phyloP scores from a whole-genome alignment of 2,329 filamentous ascomycete species.

The Arthrinium phaeospermum region DNA sequence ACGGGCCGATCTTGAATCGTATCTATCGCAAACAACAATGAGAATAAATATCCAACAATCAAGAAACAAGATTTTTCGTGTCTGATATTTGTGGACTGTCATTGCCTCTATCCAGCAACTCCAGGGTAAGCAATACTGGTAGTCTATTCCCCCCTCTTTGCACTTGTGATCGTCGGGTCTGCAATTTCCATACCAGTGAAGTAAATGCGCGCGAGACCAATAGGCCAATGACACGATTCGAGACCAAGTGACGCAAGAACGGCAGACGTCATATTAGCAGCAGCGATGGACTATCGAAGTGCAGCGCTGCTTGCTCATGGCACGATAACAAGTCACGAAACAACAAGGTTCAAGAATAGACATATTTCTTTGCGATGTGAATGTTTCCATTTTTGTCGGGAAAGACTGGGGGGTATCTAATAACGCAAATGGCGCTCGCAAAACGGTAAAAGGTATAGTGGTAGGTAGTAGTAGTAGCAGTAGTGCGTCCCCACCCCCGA shows the following conservation, averaged over 20 bases:
- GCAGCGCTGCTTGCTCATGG: too few species aligned
- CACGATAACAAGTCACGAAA: neutral
- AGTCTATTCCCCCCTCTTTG: too few species aligned
- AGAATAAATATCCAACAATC: neutral
- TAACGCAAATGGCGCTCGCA: slow-evolving; percentile 21
- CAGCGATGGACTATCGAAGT: too few species aligned
- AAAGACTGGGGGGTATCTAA: slow-evolving; percentile 25
- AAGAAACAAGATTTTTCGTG: neutral
- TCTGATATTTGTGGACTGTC: neutral
- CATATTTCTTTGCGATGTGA: neutral
- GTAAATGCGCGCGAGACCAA: neutral
- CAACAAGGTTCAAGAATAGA: neutral
- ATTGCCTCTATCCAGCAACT: neutral
- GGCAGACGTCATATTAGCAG: too few species aligned
- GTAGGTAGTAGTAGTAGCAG: neutral
- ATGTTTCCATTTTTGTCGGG: slow-evolving; percentile 19
- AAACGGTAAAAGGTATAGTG: slow-evolving; percentile 6
- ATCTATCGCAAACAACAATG: slow-evolving; percentile 6
- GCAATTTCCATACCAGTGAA: neutral
- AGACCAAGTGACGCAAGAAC: too few species aligned
- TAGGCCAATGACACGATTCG: neutral
- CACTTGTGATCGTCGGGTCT: neutral
- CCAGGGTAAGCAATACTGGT: too few species aligned
- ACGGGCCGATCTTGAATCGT: neutral
- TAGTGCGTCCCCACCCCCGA: neutral